Evolutionary conservation across 345 rosid species (phyloP).

Genomic region (Zanthoxylum bungeanum): DNA sequence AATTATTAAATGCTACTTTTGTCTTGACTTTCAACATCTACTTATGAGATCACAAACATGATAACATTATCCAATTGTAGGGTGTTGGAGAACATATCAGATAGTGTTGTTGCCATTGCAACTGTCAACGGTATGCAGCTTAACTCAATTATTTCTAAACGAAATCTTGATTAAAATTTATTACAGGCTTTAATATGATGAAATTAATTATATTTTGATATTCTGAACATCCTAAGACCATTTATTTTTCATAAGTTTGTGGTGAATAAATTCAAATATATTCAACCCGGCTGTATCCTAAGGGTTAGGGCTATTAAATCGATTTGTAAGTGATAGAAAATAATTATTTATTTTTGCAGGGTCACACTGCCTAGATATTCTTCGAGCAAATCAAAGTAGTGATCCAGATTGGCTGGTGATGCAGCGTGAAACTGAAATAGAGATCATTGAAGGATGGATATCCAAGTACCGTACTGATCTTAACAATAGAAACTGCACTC

Average conservation of each 20-base stretch:
- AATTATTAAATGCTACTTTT: too few species aligned
- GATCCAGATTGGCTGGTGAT: conserved; percentile 34
- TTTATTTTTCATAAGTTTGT: too few species aligned
- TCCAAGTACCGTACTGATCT: too few species aligned
- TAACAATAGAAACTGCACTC: background rate
- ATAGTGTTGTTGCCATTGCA: conserved; percentile 30
- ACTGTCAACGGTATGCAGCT: conserved; percentile 29
- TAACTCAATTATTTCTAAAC: background rate
- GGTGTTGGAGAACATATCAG: conserved; percentile 41
- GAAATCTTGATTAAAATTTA: too few species aligned
- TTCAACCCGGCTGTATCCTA: too few species aligned
- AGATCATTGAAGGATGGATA: conserved; percentile 23
- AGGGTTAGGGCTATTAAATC: too few species aligned
- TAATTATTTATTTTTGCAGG: conserved; percentile 14
- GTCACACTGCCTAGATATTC: conserved; percentile 35
- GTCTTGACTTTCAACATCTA: too few species aligned
- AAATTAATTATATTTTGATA: too few species aligned
- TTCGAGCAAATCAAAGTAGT: background rate
- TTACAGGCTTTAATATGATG: too few species aligned
- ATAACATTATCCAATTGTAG: conserved; percentile 11
- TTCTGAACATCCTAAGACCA: too few species aligned
- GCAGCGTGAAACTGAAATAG: conserved; percentile 27
- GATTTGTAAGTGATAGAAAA: background rate
- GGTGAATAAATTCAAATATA: too few species aligned
- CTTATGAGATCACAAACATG: too few species aligned